Evolutionary conservation across 2,329 filamentous ascomycete genomes (phyloP).

Genomic region (Xylaria sp.): DNA sequence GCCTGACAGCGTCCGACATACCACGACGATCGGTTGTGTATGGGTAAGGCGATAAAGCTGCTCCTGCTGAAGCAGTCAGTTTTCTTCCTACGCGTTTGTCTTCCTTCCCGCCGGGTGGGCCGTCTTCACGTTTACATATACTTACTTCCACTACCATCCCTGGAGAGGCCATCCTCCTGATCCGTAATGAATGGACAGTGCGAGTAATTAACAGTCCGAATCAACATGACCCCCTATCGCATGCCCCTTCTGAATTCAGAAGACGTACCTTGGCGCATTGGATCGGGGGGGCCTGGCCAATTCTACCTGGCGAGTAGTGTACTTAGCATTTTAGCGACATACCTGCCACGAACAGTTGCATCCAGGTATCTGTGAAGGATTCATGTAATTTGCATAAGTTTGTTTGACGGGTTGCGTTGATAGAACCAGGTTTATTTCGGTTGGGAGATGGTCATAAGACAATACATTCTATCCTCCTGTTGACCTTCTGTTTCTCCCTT

Average conservation of each 20-base stretch:
- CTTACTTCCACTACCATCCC: neutral
- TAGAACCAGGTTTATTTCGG: conserved; percentile 7
- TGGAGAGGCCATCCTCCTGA: neutral
- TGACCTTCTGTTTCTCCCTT: conserved; percentile 3
- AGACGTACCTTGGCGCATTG: conserved; percentile 12
- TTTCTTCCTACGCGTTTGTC: neutral
- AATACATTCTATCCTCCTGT: neutral
- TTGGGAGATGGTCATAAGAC: neutral
- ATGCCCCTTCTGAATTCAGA: conserved; percentile 10
- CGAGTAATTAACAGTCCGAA: neutral
- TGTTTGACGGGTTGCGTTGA: conserved; percentile 5
- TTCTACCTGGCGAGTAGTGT: conserved; percentile 24
- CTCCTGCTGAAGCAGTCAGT: neutral
- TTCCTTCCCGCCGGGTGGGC: conserved; percentile 4
- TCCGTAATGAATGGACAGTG: conserved; percentile 25
- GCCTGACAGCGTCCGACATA: neutral
- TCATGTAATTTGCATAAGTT: conserved; percentile 14
- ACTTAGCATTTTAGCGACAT: neutral
- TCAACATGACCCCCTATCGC: conserved; percentile 5
- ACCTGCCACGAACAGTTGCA: conserved; percentile 2
- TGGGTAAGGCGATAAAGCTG: conserved; percentile 1
- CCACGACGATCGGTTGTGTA: neutral
- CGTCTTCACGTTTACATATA: conserved; percentile 1
- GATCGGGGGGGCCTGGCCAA: conserved; percentile 28
- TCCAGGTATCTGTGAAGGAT: conserved; percentile 9